Conservation (phyloP, 2,329 filamentous ascomycete genomes). For the Talaromyces sp. region DNA sequence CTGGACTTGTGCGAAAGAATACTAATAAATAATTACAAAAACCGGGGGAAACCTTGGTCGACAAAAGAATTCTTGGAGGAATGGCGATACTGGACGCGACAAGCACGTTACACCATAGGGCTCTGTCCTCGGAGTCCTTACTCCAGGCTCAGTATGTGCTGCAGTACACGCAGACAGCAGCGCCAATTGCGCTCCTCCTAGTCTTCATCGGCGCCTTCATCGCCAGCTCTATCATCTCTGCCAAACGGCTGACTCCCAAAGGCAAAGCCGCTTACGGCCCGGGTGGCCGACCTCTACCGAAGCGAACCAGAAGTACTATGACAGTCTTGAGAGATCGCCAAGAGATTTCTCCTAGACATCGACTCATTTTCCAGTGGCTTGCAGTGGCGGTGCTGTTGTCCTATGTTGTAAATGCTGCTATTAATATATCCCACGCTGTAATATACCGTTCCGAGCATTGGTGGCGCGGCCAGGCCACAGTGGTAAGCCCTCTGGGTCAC, state of each 20-base stretch:
- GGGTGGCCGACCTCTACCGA: slow-evolving; percentile 80
- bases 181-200: slow-evolving; percentile 58
- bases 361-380: slow-evolving; percentile 69
- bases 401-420: slow-evolving; percentile 68
- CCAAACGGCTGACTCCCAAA: slow-evolving; percentile 43
- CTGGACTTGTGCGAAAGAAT: neutral
- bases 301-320: slow-evolving; percentile 49
- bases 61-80: slow-evolving; percentile 9
- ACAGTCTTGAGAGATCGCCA: slow-evolving; percentile 41
- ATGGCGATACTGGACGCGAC: slow-evolving; percentile 11
- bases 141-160: slow-evolving; percentile 46
- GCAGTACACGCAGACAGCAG: slow-evolving; percentile 51
- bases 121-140: slow-evolving; percentile 37
- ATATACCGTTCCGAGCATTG: slow-evolving; percentile 59
- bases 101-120: slow-evolving; percentile 11
- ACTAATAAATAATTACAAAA: neutral
- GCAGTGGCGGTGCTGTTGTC: slow-evolving; percentile 66
- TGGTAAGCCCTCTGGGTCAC: slow-evolving; percentile 51
- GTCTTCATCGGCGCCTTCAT: slow-evolving; percentile 62
- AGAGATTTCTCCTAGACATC: slow-evolving; percentile 61
- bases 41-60: neutral
- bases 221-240: slow-evolving; percentile 53
- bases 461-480: slow-evolving; percentile 76
- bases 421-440: slow-evolving; percentile 71
- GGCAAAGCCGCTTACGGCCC: slow-evolving; percentile 62